Percentiles rank a stretch among this genome's conserved stretches.
Evolutionary conservation across 2,329 filamentous ascomycete species (phyloP).

Genomic region (Cladophialophora psammophila): DNA sequence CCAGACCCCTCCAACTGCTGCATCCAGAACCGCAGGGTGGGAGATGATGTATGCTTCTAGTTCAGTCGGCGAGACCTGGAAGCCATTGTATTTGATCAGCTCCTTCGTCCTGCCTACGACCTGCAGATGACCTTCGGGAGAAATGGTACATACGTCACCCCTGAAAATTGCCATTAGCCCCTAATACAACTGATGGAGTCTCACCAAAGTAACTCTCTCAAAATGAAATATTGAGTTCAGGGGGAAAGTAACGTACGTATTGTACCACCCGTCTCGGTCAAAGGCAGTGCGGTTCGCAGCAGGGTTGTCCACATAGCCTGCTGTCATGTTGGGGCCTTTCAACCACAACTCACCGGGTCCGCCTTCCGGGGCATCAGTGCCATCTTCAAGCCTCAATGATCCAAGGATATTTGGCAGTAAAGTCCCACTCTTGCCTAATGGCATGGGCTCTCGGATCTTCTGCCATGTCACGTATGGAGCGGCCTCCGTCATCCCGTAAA

Average conservation of each 20-base stretch:
- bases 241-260: conserved; percentile 57
- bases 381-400: conserved; percentile 60
- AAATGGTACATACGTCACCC: conserved; percentile 81
- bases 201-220: neutral
- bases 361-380: conserved; percentile 65
- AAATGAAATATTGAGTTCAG: neutral
- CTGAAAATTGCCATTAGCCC: neutral
- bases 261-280: conserved; percentile 79
- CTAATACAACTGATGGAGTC: no score
- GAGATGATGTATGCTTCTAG: conserved; percentile 63
- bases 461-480: conserved; percentile 79
- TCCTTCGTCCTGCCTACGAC: conserved; percentile 84
- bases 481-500: conserved; percentile 87
- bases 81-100: conserved; percentile 71
- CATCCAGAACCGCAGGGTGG: conserved; percentile 62
- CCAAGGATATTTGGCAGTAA: conserved; percentile 80
- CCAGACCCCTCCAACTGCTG: conserved; percentile 68
- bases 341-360: conserved; percentile 72
- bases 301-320: conserved; percentile 60
- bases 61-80: conserved; percentile 74
- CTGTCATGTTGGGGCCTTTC: conserved; percentile 66
- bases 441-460: conserved; percentile 72
- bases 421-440: conserved; percentile 78
- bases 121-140: conserved; percentile 79
- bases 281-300: conserved; percentile 57